Evolutionary conservation across 768 basidiomycete species (phyloP).

Genomic region (Naganishia friedmannii): DNA sequence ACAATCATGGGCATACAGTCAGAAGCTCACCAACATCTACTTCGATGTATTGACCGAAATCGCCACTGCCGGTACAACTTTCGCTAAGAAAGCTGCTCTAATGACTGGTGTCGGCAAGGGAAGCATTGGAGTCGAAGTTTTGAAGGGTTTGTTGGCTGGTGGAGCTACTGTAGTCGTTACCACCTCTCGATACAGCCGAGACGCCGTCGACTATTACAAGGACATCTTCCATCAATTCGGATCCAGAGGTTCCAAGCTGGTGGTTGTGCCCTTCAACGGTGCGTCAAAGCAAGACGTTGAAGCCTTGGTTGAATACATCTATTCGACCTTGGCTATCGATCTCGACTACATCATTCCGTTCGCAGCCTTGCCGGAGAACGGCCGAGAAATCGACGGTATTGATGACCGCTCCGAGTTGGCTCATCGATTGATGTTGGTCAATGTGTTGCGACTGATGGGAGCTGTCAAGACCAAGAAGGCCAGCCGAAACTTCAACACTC

Average conservation of each 20-base stretch:
- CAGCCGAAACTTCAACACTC: conserved; percentile 89
- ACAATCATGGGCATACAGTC: conserved; percentile 91
- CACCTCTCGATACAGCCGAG: conserved; percentile 92
- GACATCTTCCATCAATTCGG: conserved; percentile 94
- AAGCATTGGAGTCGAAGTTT: conserved; percentile 94
- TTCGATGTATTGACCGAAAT: conserved; percentile 97
- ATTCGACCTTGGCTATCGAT: conserved; percentile 88
- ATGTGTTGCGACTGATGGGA: conserved; percentile 90
- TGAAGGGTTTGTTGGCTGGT: conserved; percentile 93
- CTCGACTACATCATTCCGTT: conserved; percentile 98
- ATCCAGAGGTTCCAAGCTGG: conserved; percentile 90
- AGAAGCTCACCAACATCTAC: conserved; percentile 81
- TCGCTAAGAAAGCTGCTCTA: conserved; percentile 98
- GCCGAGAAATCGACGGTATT: conserved; percentile 92
- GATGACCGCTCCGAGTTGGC: conserved; percentile 98
- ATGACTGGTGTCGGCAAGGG: conserved; percentile 97
- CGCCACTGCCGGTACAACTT: conserved; percentile 95
- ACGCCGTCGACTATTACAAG: conserved; percentile 92
- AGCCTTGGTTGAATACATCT: conserved; percentile 96
- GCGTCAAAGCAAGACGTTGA: conserved; percentile 98
- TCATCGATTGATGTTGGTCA: conserved; percentile 97
- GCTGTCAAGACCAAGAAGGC: conserved; percentile 99
- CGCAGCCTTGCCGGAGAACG: conserved; percentile 97
- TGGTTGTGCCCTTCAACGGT: conserved; percentile 98
- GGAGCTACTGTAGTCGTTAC: conserved; percentile 96